Conservation (phyloP, 345 rosid species). For the Eucalyptus melliodora region DNA sequence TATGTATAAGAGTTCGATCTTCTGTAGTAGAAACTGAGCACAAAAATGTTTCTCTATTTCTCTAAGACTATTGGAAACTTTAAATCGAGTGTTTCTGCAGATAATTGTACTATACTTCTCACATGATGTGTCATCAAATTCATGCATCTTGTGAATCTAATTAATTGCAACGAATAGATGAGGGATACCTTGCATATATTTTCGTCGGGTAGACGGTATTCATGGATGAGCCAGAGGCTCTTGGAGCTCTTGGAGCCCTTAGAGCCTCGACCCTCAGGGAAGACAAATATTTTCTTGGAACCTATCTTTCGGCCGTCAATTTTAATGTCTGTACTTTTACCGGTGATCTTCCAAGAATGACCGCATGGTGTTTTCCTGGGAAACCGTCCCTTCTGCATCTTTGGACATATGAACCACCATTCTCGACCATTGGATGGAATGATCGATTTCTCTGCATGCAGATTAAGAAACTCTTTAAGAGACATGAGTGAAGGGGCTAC, state of each 20-base stretch:
- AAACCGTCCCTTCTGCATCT: neutral
- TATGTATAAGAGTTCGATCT: neutral
- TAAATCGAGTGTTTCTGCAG: neutral
- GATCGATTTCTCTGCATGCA: neutral
- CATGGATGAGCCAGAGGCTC: neutral
- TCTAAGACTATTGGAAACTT: neutral
- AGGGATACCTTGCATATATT: neutral
- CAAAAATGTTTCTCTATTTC: neutral
- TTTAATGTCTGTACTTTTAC: neutral
- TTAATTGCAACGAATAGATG: neutral
- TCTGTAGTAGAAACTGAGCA: neutral
- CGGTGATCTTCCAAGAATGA: neutral
- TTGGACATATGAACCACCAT: neutral
- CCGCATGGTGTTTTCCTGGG: neutral
- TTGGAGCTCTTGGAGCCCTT: no score
- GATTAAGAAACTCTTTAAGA: neutral
- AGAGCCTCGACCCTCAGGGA: neutral
- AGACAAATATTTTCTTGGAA: neutral
- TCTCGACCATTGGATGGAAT: neutral
- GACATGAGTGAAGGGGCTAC: neutral
- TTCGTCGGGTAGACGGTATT: neutral
- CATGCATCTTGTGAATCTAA: neutral
- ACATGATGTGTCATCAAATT: neutral
- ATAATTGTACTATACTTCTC: neutral
- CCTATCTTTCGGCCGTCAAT: neutral